Base-by-base conservation (phyloP, 805 yeast genomes). In the Starmerella scarabaei region DNA sequence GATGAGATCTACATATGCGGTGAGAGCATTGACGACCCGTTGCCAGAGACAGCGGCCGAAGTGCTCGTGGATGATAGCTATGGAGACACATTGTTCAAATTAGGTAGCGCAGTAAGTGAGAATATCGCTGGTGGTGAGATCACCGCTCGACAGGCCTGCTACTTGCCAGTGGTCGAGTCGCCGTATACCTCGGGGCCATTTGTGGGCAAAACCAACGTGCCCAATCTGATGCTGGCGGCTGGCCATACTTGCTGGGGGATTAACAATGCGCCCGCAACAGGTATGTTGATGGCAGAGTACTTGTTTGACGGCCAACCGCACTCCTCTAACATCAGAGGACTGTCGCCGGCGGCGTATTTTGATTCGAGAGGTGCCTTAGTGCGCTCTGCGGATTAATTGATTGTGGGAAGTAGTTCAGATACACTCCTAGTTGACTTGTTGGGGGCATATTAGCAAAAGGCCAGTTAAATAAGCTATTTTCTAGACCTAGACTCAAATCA, bases 221-320 rank as follows among this genome's bases (percentile, higher is more conserved):
- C 71, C 18, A 76, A 77, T 44, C 64, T 88, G 45, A 80, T 65
- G 52, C 59, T 88, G 41, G 94, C 95, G 2, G 73, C 88, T 14
- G 98, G 97, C 0, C 98, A 88, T 60, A 80, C 94, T 14, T 91
- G 97, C 62, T 88, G 98, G 98, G 98, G 98, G 18, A 91, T 88
- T 47, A 91, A 88, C 63, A 88, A 91, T 60, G 95, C 95, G 0
- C 96, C 96, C 1, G 96, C 81, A 3, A 86, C 96, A 0, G 98
- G 98, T n/a, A 75, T 83, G 55, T 69, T 91, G 29, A 71, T 88
- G 77, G 76, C 94, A 48, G 97, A 88, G 61, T 54, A 88, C 40
- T 59, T 88, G 34, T 59, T 88, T 33, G 96, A 88, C 37, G 97
- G 96, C 11, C 74, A 72, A 48, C 79, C 80, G 7, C 67, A 61